Percentiles rank a stretch among this genome's conserved stretches.
Evolutionary conservation across 495 filamentous ascomycete genomes (phyloP).

Genomic region (Friedmanniomyces endolithicus): DNA sequence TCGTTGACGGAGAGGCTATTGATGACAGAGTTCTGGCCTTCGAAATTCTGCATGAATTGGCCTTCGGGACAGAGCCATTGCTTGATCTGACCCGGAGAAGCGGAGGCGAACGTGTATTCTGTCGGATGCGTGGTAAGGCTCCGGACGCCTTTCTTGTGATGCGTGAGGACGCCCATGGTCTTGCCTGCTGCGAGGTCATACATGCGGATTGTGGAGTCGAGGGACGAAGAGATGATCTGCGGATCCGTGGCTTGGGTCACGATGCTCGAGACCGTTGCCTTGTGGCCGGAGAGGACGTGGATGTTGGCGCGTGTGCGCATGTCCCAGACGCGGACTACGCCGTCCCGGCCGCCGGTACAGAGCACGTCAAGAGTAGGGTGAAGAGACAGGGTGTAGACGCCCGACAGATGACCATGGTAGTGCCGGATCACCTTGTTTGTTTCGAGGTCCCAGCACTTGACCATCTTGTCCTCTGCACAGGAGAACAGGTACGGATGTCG

Average conservation of each 20-base stretch:
- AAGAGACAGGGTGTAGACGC: slow-evolving; percentile 81
- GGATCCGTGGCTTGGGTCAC: slow-evolving; percentile 94
- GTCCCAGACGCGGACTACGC: slow-evolving; percentile 92
- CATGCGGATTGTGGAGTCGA: slow-evolving; percentile 83
- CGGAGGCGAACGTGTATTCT: slow-evolving; percentile 93
- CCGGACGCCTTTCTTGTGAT: slow-evolving; percentile 96
- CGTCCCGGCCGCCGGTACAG: slow-evolving; percentile 89
- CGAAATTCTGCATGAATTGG: slow-evolving; percentile 98
- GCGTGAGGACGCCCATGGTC: slow-evolving; percentile 87
- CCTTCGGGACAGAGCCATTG: slow-evolving; percentile 99
- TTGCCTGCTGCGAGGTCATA: slow-evolving; percentile 97
- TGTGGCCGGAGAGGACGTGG: slow-evolving; percentile 80
- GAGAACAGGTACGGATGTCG: slow-evolving; percentile 96
- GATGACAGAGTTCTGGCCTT: slow-evolving; percentile 90
- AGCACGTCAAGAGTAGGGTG: slow-evolving; percentile 92
- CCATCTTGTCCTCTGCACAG: slow-evolving; percentile 99
- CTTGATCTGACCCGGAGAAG: slow-evolving; percentile 87
- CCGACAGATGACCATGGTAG: slow-evolving; percentile 94
- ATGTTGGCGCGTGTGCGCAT: slow-evolving; percentile 94
- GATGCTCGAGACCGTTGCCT: slow-evolving; percentile 73
- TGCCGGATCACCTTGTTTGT: slow-evolving; percentile 98
- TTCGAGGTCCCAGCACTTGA: slow-evolving; percentile 99
- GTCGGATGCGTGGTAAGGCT: slow-evolving; percentile 74
- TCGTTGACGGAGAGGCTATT: slow-evolving; percentile 91
- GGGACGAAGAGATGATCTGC: slow-evolving; percentile 80